phyloP scores from a whole-genome alignment of 345 rosid genomes.

The Populus euphratica region DNA sequence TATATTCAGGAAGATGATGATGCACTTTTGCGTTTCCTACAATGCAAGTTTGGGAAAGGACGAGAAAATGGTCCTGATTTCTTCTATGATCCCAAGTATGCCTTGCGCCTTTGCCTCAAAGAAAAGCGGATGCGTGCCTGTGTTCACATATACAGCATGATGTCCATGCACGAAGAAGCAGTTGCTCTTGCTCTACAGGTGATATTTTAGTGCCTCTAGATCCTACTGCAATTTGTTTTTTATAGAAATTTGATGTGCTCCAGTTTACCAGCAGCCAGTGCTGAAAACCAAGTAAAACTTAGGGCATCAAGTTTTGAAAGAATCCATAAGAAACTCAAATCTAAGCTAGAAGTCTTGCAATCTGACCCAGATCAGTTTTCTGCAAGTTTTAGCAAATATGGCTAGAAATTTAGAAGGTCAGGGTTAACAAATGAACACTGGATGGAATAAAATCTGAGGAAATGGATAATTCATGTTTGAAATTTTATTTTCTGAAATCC shows the following conservation, averaged over 20 bases:
- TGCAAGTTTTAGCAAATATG: neutral
- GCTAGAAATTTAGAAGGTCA: neutral
- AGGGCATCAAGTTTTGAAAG: neutral
- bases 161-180: constrained; percentile 99
- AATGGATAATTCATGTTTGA: neutral
- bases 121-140: constrained; percentile 96
- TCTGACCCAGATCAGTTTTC: neutral
- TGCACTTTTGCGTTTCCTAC: constrained; percentile 85
- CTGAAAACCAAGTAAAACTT: neutral
- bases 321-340: neutral
- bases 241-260: neutral
- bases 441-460: neutral
- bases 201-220: constrained; percentile 8
- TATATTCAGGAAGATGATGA: constrained; percentile 79
- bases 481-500: no score
- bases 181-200: constrained; percentile 99
- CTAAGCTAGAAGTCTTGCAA: neutral
- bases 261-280: neutral
- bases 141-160: constrained; percentile 96
- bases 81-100: constrained; percentile 97
- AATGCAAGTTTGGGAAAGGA: constrained; percentile 96
- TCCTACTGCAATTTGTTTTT: constrained; percentile 1
- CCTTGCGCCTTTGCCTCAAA: constrained; percentile 94
- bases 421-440: neutral
- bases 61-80: constrained; percentile 83